These are phyloP conservation scores for Acer saccharum DNA, from an alignment of 345 rosid species.

Conservation along the genomic window DNA sequence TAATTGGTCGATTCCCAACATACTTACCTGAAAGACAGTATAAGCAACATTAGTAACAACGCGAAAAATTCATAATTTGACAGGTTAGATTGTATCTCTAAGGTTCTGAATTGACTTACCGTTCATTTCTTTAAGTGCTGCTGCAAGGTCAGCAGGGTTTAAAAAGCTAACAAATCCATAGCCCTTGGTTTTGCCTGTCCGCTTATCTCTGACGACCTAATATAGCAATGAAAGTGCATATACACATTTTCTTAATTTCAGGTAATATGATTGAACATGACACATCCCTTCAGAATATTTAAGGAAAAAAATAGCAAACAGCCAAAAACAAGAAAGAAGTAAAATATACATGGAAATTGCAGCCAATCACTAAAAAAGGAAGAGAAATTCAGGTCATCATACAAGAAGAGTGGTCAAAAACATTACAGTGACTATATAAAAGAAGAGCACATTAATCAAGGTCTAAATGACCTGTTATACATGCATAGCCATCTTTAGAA, in stretches of 20 bases:
- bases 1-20: slow-evolving; percentile 95
- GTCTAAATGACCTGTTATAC: background rate
- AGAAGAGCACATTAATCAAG: background rate
- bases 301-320: background rate
- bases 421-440: background rate
- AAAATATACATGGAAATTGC: background rate
- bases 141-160: slow-evolving; percentile 85
- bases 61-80: background rate
- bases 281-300: background rate
- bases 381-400: background rate
- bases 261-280: background rate
- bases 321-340: background rate
- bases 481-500: background rate
- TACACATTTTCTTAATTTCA: slow-evolving; percentile 2
- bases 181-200: slow-evolving; percentile 98
- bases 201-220: slow-evolving; percentile 95
- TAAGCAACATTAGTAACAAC: background rate
- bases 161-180: slow-evolving; percentile 97
- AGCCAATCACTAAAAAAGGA: background rate
- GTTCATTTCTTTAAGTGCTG: slow-evolving; percentile 92
- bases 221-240: background rate
- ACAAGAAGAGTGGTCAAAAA: background rate
- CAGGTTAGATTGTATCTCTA: background rate
- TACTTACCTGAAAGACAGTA: slow-evolving; percentile 69
- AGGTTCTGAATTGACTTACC: slow-evolving; percentile 40